A percentile compares a stretch with the other conserved stretches of the same genome.
Conservation (phyloP, 768 basidiomycete genomes). For the Pholiota molesta region DNA sequence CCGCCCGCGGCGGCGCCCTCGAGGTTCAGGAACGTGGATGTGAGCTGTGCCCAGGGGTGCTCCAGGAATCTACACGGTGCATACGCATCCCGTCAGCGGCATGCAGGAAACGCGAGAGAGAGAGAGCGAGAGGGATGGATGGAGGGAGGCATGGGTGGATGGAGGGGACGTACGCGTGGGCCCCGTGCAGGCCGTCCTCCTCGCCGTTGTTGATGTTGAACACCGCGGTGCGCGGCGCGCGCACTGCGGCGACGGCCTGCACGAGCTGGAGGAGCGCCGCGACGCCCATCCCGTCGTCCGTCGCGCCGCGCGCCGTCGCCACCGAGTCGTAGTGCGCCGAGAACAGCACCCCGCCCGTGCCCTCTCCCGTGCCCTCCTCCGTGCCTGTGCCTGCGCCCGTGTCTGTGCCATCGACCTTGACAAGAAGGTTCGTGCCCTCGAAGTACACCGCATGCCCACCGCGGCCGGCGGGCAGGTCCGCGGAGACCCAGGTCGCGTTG, state of each 20-base stretch:
- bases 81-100: no score
- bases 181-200: conserved; percentile 76
- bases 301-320: conserved; percentile 72
- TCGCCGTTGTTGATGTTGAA: conserved; percentile 91
- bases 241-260: conserved; percentile 51
- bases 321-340: conserved; percentile 87
- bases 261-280: conserved; percentile 68
- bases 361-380: no score
- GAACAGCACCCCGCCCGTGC: conserved; percentile 71
- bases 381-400: no score
- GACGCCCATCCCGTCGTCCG: conserved; percentile 79
- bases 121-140: conserved; percentile 27
- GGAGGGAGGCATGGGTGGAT: no score
- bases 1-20: conserved; percentile 84
- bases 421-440: conserved; percentile 69
- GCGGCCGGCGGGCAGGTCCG: conserved; percentile 23
- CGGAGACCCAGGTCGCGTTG: conserved; percentile 49
- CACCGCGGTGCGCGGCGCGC: conserved; percentile 62
- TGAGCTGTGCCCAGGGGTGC: conserved; percentile 74
- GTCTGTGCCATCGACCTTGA: conserved; percentile 55
- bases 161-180: no score
- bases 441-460: conserved; percentile 47
- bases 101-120: no score
- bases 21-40: conserved; percentile 74
- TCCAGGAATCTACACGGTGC: conserved; percentile 71